Evolutionary conservation across 306 rosid species (phyloP).

Genomic region (Pterocarpus santalinus): DNA sequence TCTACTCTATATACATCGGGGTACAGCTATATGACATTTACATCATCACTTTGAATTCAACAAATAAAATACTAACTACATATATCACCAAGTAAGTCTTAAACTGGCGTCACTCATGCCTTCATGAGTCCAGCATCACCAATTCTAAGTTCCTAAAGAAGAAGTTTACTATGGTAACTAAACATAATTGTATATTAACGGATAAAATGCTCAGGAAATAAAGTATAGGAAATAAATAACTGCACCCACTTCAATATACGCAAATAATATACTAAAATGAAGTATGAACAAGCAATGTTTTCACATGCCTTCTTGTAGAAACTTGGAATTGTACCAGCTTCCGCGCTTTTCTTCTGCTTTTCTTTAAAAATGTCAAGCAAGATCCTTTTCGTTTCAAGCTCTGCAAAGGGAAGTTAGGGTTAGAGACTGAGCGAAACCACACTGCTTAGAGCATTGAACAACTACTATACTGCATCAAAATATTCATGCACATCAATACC

Average conservation of each 20-base stretch:
- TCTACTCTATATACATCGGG: conserved; percentile 17
- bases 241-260: background rate
- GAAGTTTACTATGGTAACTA: background rate
- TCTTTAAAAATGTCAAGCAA: conserved; percentile 98
- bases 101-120: background rate
- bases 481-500: background rate
- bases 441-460: background rate
- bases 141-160: background rate
- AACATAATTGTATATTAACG: no score
- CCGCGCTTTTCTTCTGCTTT: conserved; percentile 92
- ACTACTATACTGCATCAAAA: background rate
- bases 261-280: conserved; percentile 30
- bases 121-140: conserved; percentile 24
- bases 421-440: conserved; percentile 6
- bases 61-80: background rate
- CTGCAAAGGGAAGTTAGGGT: conserved; percentile 56
- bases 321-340: conserved; percentile 95
- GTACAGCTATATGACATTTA: conserved; percentile 9
- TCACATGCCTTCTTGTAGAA: conserved; percentile 93
- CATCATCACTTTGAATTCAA: background rate
- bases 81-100: background rate
- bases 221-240: conserved; percentile 23
- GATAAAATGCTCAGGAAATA: background rate
- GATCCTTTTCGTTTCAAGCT: conserved; percentile 96
- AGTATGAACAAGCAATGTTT: conserved; percentile 38